phyloP scores from a whole-genome alignment of 1,284 basidiomycete genomes.

The Agroathelia rolfsii region DNA sequence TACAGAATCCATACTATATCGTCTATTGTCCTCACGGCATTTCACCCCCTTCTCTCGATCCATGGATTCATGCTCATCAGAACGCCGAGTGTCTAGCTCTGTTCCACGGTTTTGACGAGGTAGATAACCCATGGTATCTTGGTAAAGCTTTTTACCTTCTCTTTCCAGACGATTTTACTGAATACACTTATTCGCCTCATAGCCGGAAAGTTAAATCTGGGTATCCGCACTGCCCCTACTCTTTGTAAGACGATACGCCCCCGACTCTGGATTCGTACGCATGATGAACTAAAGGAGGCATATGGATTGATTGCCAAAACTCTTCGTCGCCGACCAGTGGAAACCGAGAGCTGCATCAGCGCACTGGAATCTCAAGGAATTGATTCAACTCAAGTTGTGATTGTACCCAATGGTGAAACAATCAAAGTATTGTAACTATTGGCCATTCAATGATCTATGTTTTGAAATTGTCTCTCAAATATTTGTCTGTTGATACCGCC shows the following conservation, averaged over 20 bases:
- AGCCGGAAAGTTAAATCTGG: constrained; percentile 2
- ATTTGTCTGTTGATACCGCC: too few species aligned
- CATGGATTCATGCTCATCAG: neutral
- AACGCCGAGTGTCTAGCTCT: neutral
- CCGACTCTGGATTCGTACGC: neutral
- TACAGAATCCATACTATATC: neutral
- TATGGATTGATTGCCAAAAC: neutral
- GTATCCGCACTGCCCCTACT: neutral
- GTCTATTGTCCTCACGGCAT: constrained; percentile 1
- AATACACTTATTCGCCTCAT: neutral
- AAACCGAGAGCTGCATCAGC: too few species aligned
- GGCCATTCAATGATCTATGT: too few species aligned
- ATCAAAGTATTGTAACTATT: too few species aligned
- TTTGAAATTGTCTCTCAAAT: too few species aligned
- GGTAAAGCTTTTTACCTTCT: neutral
- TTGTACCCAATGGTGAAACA: too few species aligned
- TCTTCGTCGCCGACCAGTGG: too few species aligned
- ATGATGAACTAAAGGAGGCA: constrained; percentile 1
- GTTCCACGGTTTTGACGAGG: constrained; percentile 2
- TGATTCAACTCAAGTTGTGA: too few species aligned
- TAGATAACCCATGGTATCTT: constrained; percentile 2
- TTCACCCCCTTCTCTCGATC: neutral
- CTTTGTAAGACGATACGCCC: neutral
- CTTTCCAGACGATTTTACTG: neutral
- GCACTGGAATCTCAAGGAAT: too few species aligned